Evolutionary conservation across 805 yeast genomes (phyloP).

Genomic region (Candida sonorensis): DNA sequence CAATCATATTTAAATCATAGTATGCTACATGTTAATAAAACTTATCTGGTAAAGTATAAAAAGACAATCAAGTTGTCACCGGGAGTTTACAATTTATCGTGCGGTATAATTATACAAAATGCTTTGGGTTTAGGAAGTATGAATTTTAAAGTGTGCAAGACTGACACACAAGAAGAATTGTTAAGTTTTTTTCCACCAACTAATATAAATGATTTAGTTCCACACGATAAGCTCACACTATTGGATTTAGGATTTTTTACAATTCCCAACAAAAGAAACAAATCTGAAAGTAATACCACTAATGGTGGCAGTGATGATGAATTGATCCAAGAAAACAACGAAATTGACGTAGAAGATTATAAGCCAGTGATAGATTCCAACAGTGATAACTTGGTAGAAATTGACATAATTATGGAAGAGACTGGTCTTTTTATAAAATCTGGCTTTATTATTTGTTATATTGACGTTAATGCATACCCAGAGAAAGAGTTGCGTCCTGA

Average conservation of each 20-base stretch:
- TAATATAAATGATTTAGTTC: constrained; percentile 51
- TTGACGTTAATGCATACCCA: constrained; percentile 29
- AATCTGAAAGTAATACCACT: too few relatives aligned
- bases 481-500: constrained; percentile 3
- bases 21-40: constrained; percentile 41
- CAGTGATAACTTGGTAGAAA: constrained; percentile 24
- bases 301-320: too few relatives aligned
- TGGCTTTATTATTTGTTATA: constrained; percentile 36
- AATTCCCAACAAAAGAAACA: too few relatives aligned
- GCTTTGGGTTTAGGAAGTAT: constrained; percentile 55
- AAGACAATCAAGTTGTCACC: constrained; percentile 41
- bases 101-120: constrained; percentile 46
- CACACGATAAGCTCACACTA: constrained; percentile 42
- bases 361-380: constrained; percentile 2
- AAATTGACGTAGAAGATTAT: constrained; percentile 16
- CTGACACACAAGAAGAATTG: constrained; percentile 22
- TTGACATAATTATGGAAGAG: constrained; percentile 48
- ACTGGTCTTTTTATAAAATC: constrained; percentile 47
- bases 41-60: constrained; percentile 40
- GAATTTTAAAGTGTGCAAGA: constrained; percentile 38
- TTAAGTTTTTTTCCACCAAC: constrained; percentile 49
- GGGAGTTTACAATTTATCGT: constrained; percentile 43
- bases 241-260: constrained; percentile 46
- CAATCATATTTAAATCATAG: constrained; percentile 28
- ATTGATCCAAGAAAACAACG: too few relatives aligned